Evolutionary conservation across 1,139 yeast genomes (phyloP).

Genomic region (Kodamaea sp.): DNA sequence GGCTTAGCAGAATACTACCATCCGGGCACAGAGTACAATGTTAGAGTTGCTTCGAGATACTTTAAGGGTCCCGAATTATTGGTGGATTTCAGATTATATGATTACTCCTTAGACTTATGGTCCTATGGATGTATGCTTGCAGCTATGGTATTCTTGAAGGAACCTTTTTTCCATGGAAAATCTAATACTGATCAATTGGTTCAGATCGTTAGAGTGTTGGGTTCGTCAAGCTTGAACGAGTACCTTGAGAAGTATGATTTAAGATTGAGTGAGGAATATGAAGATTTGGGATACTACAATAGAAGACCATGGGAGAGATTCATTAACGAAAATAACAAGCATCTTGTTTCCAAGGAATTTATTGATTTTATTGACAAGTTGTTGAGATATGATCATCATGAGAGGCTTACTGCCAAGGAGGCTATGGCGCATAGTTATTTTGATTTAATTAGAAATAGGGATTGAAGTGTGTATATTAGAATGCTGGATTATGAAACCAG

Average conservation of each 20-base stretch:
- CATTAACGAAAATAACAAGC: constrained; percentile 71
- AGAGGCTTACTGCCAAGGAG: constrained; percentile 89
- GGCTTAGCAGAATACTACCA: constrained; percentile 98
- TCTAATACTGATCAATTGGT: constrained; percentile 96
- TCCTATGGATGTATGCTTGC: constrained; percentile 97
- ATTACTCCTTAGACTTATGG: constrained; percentile 95
- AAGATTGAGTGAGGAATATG: constrained; percentile 77
- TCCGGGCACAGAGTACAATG: constrained; percentile 91
- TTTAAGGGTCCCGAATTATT: constrained; percentile 97
- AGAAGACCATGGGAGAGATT: constrained; percentile 89
- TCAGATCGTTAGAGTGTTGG: constrained; percentile 90
- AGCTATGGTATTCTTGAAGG: constrained; percentile 93
- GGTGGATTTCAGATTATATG: constrained; percentile 92
- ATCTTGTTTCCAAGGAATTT: constrained; percentile 67
- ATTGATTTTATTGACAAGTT: constrained; percentile 82
- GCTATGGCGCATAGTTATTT: constrained; percentile 89
- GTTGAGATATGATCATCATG: constrained; percentile 91
- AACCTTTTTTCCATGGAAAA: constrained; percentile 96
- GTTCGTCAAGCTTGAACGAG: constrained; percentile 77
- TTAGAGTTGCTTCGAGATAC: constrained; percentile 96
- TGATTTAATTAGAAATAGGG: constrained; percentile 26
- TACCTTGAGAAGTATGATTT: constrained; percentile 79
- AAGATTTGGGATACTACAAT: constrained; percentile 76
- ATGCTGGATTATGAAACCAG: no score
- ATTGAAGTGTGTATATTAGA: constrained; percentile 6